A percentile compares a stretch with the other conserved stretches of the same genome.
Evolutionary conservation across 352 stramenopile species (phyloP).

Genomic region (Phytophthora kernoviae): DNA sequence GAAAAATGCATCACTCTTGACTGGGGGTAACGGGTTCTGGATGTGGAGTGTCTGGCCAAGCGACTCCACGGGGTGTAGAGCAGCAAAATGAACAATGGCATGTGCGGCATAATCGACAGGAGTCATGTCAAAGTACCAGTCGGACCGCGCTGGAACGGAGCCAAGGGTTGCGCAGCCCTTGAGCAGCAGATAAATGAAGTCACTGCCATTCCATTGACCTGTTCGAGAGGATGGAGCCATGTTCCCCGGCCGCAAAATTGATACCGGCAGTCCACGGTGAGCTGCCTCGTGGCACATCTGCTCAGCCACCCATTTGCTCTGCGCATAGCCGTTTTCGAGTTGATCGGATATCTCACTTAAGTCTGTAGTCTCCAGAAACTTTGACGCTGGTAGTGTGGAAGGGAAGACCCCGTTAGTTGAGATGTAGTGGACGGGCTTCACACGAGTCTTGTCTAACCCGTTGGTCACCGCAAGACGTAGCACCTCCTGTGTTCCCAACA

Average conservation of each 20-base stretch:
- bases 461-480: constrained; percentile 87
- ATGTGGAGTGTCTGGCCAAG: constrained; percentile 79
- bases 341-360: constrained; percentile 60
- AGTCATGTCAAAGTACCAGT: constrained; percentile 92
- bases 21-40: constrained; percentile 55
- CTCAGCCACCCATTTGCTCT: constrained; percentile 94
- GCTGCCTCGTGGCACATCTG: constrained; percentile 83
- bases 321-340: constrained; percentile 85
- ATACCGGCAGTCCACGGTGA: constrained; percentile 80
- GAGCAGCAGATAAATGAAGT: constrained; percentile 92
- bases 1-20: constrained; percentile 60
- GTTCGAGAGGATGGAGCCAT: constrained; percentile 74
- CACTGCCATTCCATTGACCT: constrained; percentile 85
- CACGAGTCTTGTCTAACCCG: constrained; percentile 71
- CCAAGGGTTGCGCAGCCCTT: constrained; percentile 73
- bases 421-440: constrained; percentile 90
- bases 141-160: constrained; percentile 57
- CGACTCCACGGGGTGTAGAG: constrained; percentile 50
- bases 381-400: constrained; percentile 30
- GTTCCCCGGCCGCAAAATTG: constrained; percentile 90
- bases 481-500: constrained; percentile 90
- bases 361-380: constrained; percentile 57
- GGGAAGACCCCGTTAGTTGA: constrained; percentile 93
- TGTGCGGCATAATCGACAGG: constrained; percentile 91
- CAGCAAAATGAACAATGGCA: constrained; percentile 84